phyloP scores from a whole-genome alignment of 83 land plant species.

The Picea engelmannii region DNA sequence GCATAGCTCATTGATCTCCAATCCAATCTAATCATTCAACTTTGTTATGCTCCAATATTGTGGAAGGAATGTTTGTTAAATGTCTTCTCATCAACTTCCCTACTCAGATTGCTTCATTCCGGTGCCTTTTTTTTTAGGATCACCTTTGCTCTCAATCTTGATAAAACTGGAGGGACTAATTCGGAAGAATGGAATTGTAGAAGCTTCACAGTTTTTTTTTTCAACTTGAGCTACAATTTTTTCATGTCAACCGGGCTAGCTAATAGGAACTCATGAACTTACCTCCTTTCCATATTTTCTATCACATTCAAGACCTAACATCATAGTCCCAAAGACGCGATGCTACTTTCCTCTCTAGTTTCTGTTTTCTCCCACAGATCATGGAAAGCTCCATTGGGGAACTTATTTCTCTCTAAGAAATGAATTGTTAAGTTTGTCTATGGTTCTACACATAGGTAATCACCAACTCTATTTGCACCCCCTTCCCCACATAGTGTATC shows the following conservation, averaged over 20 bases:
- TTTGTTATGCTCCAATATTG: neutral
- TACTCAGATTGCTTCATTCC: neutral
- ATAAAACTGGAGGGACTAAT: neutral
- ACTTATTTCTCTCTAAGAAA: constrained; percentile 70
- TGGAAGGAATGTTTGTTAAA: neutral
- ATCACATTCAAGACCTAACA: constrained; percentile 58
- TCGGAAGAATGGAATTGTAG: neutral
- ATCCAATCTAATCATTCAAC: too few relatives aligned
- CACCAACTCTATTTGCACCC: constrained; percentile 54
- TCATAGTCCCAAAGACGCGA: constrained; percentile 91
- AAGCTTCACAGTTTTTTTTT: constrained; percentile 4
- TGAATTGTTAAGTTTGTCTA: constrained; percentile 69
- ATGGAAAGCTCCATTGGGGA: constrained; percentile 86
- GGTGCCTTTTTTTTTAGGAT: neutral
- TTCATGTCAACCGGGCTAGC: neutral
- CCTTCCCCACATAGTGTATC: constrained; percentile 76
- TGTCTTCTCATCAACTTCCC: neutral
- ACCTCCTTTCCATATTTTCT: constrained; percentile 36
- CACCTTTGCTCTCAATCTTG: neutral
- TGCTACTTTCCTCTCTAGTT: constrained; percentile 65
- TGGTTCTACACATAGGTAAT: constrained; percentile 62
- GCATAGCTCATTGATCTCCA: too few relatives aligned
- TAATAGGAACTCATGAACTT: constrained; percentile 27
- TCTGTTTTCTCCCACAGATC: constrained; percentile 71
- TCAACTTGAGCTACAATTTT: neutral